Base-by-base conservation (phyloP, 495 filamentous ascomycete genomes). In the Filosporella fistucella region DNA sequence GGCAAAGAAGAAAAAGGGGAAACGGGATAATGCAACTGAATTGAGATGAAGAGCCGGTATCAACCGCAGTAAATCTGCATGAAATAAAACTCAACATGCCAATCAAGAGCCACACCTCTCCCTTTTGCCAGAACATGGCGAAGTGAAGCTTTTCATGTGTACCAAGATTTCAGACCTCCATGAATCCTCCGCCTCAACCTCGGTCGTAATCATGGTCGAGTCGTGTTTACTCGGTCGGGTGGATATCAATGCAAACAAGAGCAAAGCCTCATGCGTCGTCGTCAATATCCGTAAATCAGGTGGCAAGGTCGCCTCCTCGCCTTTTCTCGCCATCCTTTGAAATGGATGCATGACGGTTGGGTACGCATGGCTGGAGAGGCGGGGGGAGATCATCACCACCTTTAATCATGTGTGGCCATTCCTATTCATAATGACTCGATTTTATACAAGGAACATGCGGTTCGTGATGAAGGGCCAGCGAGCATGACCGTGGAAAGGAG, bases 261-360 rank as follows among this genome's bases (percentile, higher is more conserved):
- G 40, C 41, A 45, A 46, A 41, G 49, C 49, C 49, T 52, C 42
- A 21, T 23, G 7, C 26, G 11, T 17, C 41, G 41, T 30, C 41
- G 25, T 43, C 20, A 18, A 21, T 3, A 36, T 3, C 14, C 40
- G 30, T 36, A 43, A 40, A 30, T 43, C 49, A 52, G 49, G 49
- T 52, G 49, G 49, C 49, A 21, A 52, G 17, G 23, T 20, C 18
- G 9, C 1, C 14, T 13, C 3, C 44, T 22, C 4, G 6, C 4
- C 17, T 17, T 45, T 24, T 8, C 49, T 42, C 45, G 38, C 43
- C 51, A 40, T 42, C 37, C 12, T 32, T 24, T 14, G 20, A 23
- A 24, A 38, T 44, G 40, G 25, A 48, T 14, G 34, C 30, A 42
- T 26, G 18, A 26, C n/a, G n/a, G n/a, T n/a, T n/a, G n/a, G n/a